Evolutionary conservation across 495 filamentous ascomycete species (phyloP).

Genomic region (Talaromyces stipitatus): DNA sequence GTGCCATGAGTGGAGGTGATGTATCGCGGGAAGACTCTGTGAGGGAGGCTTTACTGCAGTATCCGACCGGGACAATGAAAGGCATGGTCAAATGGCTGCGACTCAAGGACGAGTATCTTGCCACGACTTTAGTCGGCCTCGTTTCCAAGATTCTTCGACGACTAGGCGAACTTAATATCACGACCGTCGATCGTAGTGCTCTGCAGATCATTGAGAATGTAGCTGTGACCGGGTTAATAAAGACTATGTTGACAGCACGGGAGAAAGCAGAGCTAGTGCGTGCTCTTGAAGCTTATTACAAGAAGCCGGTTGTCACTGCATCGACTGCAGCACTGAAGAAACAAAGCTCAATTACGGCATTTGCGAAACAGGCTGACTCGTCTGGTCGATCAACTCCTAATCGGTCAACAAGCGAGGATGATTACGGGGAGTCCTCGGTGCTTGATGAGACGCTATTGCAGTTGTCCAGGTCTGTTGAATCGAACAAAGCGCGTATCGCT

Average conservation of each 20-base stretch:
- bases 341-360: slow-evolving; percentile 61
- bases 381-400: slow-evolving; percentile 24
- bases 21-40: slow-evolving; percentile 30
- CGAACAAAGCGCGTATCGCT: slow-evolving; percentile 36
- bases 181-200: slow-evolving; percentile 51
- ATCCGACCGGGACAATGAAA: slow-evolving; percentile 56
- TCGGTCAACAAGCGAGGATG: slow-evolving; percentile 25
- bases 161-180: slow-evolving; percentile 60
- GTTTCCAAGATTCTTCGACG: slow-evolving; percentile 65
- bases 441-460: slow-evolving; percentile 36
- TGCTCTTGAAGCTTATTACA: slow-evolving; percentile 70
- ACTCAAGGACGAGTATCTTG: slow-evolving; percentile 76
- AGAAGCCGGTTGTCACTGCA: slow-evolving; percentile 41
- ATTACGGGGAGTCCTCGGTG: slow-evolving; percentile 32
- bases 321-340: slow-evolving; percentile 46
- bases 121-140: slow-evolving; percentile 60
- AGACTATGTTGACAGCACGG: slow-evolving; percentile 64
- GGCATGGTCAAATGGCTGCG: slow-evolving; percentile 75
- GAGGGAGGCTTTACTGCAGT: slow-evolving; percentile 39
- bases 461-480: slow-evolving; percentile 40
- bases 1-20: slow-evolving; percentile 48
- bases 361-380: slow-evolving; percentile 37
- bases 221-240: slow-evolving; percentile 47
- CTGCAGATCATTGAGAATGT: slow-evolving; percentile 54
- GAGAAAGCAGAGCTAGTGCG: slow-evolving; percentile 78